These are phyloP conservation scores for Colletotrichum paranaense DNA, from an alignment of 2,329 filamentous ascomycete species.

Conservation along the genomic window DNA sequence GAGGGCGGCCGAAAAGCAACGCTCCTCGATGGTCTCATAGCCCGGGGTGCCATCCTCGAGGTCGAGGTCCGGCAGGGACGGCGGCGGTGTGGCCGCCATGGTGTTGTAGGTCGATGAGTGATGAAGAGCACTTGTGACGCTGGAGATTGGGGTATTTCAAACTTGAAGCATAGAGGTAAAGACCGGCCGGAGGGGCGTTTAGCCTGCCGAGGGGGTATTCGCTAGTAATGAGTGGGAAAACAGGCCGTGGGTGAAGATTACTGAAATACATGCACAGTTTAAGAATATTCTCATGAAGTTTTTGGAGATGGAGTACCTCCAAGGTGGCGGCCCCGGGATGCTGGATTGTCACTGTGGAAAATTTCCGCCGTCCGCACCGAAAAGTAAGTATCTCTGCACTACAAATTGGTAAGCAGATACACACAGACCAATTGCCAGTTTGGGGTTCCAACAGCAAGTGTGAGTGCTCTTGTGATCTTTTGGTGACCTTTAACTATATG, in stretches of 20 bases:
- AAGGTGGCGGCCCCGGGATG: constrained; percentile 22
- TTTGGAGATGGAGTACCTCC: not conserved
- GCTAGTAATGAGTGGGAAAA: not conserved
- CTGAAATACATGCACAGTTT: not conserved
- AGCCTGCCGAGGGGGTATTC: not conserved
- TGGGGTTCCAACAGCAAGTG: not conserved
- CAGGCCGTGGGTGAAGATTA: not conserved
- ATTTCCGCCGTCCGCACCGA: constrained; percentile 28
- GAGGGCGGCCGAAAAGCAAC: constrained; percentile 69
- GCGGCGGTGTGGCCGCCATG: constrained; percentile 33
- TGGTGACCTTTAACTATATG: not conserved
- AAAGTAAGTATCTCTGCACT: constrained; percentile 21
- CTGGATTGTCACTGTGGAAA: constrained; percentile 26
- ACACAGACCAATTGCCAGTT: constrained; percentile 24
- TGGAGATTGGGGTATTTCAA: not conserved
- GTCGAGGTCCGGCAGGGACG: constrained; percentile 29
- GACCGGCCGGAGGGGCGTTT: not conserved
- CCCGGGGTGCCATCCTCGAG: constrained; percentile 41
- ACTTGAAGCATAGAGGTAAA: not conserved
- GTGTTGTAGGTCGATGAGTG: not conserved
- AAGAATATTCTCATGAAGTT: constrained; percentile 5
- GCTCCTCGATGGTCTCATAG: constrained; percentile 70
- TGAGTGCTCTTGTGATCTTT: not conserved
- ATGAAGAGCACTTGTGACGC: not conserved
- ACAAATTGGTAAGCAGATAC: constrained; percentile 35